Conservation (phyloP, 305 asterid species). For the Fraxinus paxiana region DNA sequence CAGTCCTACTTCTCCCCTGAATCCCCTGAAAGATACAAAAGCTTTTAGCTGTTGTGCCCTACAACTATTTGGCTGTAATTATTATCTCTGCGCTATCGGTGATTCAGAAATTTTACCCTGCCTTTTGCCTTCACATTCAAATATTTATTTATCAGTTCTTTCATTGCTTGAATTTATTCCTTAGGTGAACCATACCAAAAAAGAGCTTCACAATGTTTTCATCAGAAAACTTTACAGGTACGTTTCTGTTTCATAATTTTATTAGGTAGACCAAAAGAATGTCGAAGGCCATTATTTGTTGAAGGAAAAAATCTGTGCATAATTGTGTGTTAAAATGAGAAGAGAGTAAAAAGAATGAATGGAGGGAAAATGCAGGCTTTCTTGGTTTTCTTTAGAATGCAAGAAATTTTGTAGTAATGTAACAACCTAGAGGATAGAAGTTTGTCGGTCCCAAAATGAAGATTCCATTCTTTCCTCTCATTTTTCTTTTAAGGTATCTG, state of each 20-base stretch:
- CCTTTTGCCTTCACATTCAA: background rate
- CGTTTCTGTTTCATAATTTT: conserved; percentile 11
- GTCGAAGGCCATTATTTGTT: background rate
- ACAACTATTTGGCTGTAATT: background rate
- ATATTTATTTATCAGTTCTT: conserved; percentile 9
- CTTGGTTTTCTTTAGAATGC: background rate
- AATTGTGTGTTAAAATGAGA: background rate
- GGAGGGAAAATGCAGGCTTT: background rate
- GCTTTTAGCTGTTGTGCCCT: background rate
- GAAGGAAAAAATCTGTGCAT: background rate
- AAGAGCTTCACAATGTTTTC: conserved; percentile 89
- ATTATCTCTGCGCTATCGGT: background rate
- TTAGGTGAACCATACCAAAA: conserved; percentile 93
- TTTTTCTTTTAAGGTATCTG: background rate
- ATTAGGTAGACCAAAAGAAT: background rate
- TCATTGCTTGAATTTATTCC: conserved; percentile 16
- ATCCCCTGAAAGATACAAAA: background rate
- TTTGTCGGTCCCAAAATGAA: background rate
- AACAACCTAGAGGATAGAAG: background rate
- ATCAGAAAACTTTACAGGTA: conserved; percentile 93
- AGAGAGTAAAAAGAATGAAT: background rate
- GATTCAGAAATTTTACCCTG: background rate
- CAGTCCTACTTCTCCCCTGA: background rate
- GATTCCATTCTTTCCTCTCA: background rate
- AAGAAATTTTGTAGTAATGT: background rate